Evolutionary conservation across 2,329 filamentous ascomycete species (phyloP), one percentile per base, ranked within the genome.

Genomic region (Apiospora rasikravindrae): DNA sequence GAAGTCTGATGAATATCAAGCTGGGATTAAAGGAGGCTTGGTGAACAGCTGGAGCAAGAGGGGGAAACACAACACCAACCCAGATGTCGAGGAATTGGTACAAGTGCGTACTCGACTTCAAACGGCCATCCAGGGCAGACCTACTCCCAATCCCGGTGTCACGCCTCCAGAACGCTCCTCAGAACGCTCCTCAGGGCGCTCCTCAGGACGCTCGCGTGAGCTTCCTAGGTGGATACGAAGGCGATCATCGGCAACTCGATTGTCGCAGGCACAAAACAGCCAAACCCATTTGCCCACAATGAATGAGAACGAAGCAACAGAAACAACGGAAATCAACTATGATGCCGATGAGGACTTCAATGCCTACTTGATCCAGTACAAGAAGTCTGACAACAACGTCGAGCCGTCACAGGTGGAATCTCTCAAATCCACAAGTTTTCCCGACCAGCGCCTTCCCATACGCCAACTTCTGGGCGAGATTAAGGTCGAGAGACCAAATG

Each of bases 371-470:
- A 79, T 79, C 22, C 74, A 76, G 2, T 76, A 77, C 16, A 22
- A 42, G 2, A 69, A 42, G 13, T 11, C 8, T 3, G 19, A 14
- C 1, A 3, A 73, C 1, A 42, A 70, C 22, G 24, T 71, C 1
- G 1, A 10, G 1, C 7, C 53, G 16, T 61, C 29, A 6, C 53
- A 33, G 26, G 16, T 61, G 14, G 10, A 22, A 16, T 37, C 53
- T 37, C 53, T 61, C 29, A 22, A 19, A 7, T 2, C 49, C 49
- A 14, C 26, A 10, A 73, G 68, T 8, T 78, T 78, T 64, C 77
- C 77, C 0, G 74, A 78, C 26, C 77, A 78, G 68, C 77, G 78
- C 69, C 76, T 69, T 0, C 74, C 67, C 0, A 37, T 79, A 0
- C 29, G 64, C 3, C n/a, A 70, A 2, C 47, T 78, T 7, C 45